Evolutionary conservation across 225 moss, liverwort and hornwort genomes (phyloP).

Genomic region (Climacium dendroides): DNA sequence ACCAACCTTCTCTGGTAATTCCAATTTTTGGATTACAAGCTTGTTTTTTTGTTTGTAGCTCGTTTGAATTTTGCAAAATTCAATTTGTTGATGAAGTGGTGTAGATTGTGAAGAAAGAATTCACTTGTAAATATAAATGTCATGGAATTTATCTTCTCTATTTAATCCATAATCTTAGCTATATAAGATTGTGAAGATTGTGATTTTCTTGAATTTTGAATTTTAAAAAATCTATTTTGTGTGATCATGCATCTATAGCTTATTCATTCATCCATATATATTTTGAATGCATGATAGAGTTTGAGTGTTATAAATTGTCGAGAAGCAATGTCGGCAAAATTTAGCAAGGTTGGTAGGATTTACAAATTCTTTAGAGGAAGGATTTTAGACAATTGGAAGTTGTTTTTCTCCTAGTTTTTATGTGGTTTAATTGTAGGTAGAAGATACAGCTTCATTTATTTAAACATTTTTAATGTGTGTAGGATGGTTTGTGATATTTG

Average conservation of each 20-base stretch:
- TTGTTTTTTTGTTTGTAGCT: neutral
- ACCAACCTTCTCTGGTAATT: neutral
- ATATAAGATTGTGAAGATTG: neutral
- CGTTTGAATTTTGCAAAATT: neutral
- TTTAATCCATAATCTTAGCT: neutral
- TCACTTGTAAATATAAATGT: too few relatives aligned
- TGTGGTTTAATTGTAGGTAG: neutral
- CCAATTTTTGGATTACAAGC: neutral
- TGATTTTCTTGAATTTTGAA: neutral
- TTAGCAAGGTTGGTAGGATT: neutral
- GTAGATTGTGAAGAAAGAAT: neutral
- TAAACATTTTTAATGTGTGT: neutral
- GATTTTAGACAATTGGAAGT: neutral
- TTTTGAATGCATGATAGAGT: neutral
- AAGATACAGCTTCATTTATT: neutral
- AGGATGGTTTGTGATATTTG: neutral
- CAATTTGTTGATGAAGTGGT: neutral
- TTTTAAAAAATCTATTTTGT: neutral
- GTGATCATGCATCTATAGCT: neutral
- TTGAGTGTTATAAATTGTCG: neutral
- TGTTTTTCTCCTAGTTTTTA: neutral
- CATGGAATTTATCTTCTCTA: neutral
- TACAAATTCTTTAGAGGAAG: neutral
- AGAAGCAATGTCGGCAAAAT: neutral
- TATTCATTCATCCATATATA: neutral